These are phyloP conservation scores for Corniculantispora saksenae DNA, from an alignment of 2,329 filamentous ascomycete genomes.

Conservation along the genomic window DNA sequence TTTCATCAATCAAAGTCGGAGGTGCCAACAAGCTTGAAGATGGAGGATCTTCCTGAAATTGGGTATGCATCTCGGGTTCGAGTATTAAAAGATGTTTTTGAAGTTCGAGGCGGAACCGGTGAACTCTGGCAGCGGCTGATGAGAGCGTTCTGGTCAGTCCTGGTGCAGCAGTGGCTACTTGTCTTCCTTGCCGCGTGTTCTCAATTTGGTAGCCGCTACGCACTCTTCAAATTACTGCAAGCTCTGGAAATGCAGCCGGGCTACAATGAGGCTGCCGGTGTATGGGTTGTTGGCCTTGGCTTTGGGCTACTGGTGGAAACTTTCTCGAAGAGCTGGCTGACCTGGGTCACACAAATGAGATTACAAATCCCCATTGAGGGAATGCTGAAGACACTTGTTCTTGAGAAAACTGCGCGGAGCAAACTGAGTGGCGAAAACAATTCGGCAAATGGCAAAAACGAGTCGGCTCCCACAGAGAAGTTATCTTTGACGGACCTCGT, in stretches of 20 bases:
- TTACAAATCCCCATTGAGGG: conserved; percentile 8
- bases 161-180: conserved; percentile 13
- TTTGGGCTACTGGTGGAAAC: conserved; percentile 3
- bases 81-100: not conserved
- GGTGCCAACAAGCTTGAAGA: not conserved
- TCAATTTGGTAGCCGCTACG: conserved; percentile 12
- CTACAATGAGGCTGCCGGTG: not conserved
- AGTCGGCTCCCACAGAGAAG: not conserved
- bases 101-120: not conserved
- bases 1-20: not conserved
- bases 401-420: conserved; percentile 16
- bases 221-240: conserved; percentile 10
- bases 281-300: conserved; percentile 8
- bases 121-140: conserved; percentile 1
- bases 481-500: conserved; percentile 4
- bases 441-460: not conserved
- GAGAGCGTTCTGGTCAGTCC: not conserved
- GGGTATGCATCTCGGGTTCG: not conserved
- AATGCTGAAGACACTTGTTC: conserved; percentile 15
- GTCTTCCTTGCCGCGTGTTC: conserved; percentile 8
- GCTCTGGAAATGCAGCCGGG: not conserved
- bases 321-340: conserved; percentile 8
- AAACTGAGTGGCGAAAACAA: not conserved
- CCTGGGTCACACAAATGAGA: conserved; percentile 12
- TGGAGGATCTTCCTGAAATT: not conserved